Evolutionary conservation across 768 basidiomycete genomes (phyloP), one percentile per base, ranked within the genome.

Genomic region (Xerocomus potaroensis): DNA sequence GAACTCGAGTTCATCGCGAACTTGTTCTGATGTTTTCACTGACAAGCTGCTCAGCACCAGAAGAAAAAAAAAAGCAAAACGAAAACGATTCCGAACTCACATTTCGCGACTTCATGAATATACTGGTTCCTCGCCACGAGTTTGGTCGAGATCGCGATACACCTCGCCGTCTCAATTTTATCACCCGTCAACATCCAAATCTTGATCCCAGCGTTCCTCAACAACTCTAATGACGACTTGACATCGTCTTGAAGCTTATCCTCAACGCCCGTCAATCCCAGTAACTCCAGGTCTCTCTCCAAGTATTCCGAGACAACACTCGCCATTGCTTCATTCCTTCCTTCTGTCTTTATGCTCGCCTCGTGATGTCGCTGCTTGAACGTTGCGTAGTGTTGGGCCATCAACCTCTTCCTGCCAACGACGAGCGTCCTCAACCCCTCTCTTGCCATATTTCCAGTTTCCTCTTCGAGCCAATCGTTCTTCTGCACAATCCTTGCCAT

Each of bases 131-230:
- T 77, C 19, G 91, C 86, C 8, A 98, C 96, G 41, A 98, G 72
- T 64, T 98, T 98, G 7, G 91, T 96, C 30, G 93, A 96, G 53
- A 98, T 92, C 5, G 95, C 94, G 60, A 99, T 99, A 67, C 93
- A 95, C 30, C 94, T 85, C 5, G 96, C 96, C 3, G 96, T 99
- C 73, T 99, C 96, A 41, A 98, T 91, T 72, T 98, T 99, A 68
- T 99, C 96, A 1, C 96, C 95, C 0, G 96, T 99, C 58, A 98
- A 74, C 96, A 98, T 98, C 96, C 96, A 99, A 48, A 99, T 98
- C 76, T 90, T 96, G 68, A 99, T 83, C 4, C 95, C 95, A 0
- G 95, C 96, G 63, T 98, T 98, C 55, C 94, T 73, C 53, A 99
- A 66, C 43, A 98, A 62, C 68, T 98, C 96, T 48, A 99, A 69